A percentile compares a stretch with the other conserved stretches of the same genome.
Conservation (phyloP, 768 basidiomycete species). For the Guyanaporus albipodus region DNA sequence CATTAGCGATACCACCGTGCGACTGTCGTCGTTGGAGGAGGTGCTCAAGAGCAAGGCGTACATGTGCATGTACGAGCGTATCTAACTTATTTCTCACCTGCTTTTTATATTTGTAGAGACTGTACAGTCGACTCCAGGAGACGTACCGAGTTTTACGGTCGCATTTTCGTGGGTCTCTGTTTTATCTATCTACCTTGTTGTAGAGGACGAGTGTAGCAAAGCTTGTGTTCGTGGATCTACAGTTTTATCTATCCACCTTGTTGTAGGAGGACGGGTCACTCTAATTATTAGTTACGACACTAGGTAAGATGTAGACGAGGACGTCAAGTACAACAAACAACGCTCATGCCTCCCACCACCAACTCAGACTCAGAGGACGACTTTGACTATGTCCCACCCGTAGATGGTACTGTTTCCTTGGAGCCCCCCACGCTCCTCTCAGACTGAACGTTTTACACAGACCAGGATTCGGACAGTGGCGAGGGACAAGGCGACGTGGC, state of each 20-base stretch:
- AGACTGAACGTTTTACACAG: neutral
- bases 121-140: no score
- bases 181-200: no score
- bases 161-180: no score
- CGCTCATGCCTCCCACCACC: constrained; percentile 14
- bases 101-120: neutral
- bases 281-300: no score
- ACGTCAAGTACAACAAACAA: no score
- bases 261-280: no score
- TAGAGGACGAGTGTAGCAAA: no score
- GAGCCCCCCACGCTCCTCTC: neutral
- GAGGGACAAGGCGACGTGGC: constrained; percentile 38
- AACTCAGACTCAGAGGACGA: constrained; percentile 61
- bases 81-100: constrained; percentile 33
- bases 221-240: no score
- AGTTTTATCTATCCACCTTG: no score
- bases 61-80: constrained; percentile 87
- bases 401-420: constrained; percentile 30
- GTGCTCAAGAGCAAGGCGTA: constrained; percentile 91
- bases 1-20: constrained; percentile 87
- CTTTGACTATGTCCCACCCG: constrained; percentile 59
- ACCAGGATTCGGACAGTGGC: constrained; percentile 37
- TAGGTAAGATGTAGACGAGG: no score
- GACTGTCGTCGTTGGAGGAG: constrained; percentile 77
- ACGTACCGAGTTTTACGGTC: no score